A percentile compares a stretch with the other conserved stretches of the same genome.
Evolutionary conservation across 2,329 filamentous ascomycete species (phyloP).

Genomic region (Lasiodiplodia theobromae): DNA sequence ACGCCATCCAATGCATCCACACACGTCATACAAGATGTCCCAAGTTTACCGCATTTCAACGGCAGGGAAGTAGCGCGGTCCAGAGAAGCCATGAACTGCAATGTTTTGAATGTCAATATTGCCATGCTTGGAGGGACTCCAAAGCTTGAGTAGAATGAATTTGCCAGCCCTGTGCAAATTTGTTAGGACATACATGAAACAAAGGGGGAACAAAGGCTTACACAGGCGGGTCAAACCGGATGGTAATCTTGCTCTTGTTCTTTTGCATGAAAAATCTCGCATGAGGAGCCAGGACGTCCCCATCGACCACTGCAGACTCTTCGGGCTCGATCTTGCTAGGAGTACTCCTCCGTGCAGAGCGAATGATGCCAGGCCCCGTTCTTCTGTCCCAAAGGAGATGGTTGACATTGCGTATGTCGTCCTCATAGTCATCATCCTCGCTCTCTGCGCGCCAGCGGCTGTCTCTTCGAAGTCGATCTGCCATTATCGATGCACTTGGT

Average conservation of each 20-base stretch:
- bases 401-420: conserved; percentile 44
- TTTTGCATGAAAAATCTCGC: conserved; percentile 85
- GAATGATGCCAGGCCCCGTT: conserved; percentile 20
- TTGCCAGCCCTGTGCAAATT: conserved; percentile 66
- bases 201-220: conserved; percentile 45
- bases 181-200: conserved; percentile 2
- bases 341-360: conserved; percentile 40
- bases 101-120: conserved; percentile 94
- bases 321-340: conserved; percentile 46
- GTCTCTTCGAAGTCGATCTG: conserved; percentile 49
- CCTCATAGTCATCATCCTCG: conserved; percentile 48
- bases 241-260: conserved; percentile 82
- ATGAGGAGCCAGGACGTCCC: conserved; percentile 69
- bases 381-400: conserved; percentile 46
- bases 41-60: conserved; percentile 62
- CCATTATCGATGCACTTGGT: conserved; percentile 48
- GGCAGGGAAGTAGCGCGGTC: conserved; percentile 82
- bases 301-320: conserved; percentile 35
- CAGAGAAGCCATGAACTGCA: conserved; percentile 82
- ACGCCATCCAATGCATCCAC: conserved; percentile 1
- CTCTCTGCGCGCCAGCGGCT: conserved; percentile 46
- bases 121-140: conserved; percentile 75
- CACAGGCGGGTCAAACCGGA: conserved; percentile 83
- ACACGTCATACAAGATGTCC: neutral
- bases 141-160: conserved; percentile 88